These are phyloP conservation scores for Trematosphaeria pertusa DNA, from an alignment of 2,329 filamentous ascomycete species.

Conservation along the genomic window DNA sequence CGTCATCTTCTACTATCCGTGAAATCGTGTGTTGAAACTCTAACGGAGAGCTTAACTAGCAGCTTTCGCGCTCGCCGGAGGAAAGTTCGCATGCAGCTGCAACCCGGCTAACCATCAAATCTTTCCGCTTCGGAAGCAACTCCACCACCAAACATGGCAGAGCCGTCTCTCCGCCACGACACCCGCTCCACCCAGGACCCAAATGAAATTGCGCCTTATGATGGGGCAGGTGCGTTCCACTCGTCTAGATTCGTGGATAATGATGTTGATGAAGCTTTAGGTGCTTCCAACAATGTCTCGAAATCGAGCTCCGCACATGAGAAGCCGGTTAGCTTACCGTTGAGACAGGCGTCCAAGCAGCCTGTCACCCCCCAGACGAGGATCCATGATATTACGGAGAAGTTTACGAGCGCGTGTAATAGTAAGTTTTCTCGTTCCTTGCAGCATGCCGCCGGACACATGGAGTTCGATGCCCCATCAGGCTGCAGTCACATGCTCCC, in stretches of 20 bases:
- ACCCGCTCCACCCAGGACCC: constrained; percentile 22
- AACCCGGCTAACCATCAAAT: too few species aligned
- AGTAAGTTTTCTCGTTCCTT: constrained; percentile 46
- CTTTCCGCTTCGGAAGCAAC: constrained; percentile 40
- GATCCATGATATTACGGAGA: constrained; percentile 62
- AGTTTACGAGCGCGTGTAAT: constrained; percentile 60
- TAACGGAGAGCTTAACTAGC: too few species aligned
- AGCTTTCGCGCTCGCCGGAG: too few species aligned
- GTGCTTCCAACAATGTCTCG: constrained; percentile 20
- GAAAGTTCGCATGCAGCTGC: too few species aligned
- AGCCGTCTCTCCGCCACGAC: constrained; percentile 33
- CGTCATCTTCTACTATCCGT: constrained; percentile 1
- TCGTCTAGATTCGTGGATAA: background rate
- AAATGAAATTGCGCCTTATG: constrained; percentile 10
- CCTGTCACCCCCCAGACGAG: constrained; percentile 41
- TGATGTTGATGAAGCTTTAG: constrained; percentile 24
- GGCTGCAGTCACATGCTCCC: constrained; percentile 10
- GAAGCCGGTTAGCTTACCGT: constrained; percentile 32
- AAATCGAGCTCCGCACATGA: constrained; percentile 22
- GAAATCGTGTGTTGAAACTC: too few species aligned
- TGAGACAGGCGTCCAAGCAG: constrained; percentile 37
- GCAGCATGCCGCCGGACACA: background rate
- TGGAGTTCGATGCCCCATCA: background rate
- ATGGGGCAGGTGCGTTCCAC: constrained; percentile 24
- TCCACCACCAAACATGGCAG: constrained; percentile 44